A percentile compares a stretch with the other conserved stretches of the same genome.
Conservation (phyloP, 2,329 filamentous ascomycete genomes). For the Colletotrichum echinochloae region DNA sequence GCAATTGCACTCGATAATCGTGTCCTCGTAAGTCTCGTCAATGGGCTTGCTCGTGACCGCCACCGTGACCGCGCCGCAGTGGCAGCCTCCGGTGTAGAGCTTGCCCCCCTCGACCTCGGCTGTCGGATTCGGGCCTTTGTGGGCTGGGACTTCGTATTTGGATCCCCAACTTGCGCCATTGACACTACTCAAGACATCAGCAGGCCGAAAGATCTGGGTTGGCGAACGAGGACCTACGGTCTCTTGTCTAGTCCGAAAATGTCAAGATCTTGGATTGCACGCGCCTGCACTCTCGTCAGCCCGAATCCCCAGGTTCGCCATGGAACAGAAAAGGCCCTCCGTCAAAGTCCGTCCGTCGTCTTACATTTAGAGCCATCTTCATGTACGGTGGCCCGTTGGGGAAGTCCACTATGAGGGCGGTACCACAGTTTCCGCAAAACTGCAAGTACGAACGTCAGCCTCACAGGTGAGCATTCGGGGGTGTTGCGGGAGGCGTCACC, state of each 20-base stretch:
- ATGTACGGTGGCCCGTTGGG: slow-evolving; percentile 46
- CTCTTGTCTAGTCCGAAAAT: slow-evolving; percentile 53
- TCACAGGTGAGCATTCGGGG: background rate
- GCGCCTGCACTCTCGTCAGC: slow-evolving; percentile 48
- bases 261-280: slow-evolving; percentile 58
- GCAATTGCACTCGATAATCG: slow-evolving; percentile 61
- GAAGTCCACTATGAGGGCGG: slow-evolving; percentile 52
- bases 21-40: slow-evolving; percentile 50
- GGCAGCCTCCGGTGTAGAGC: slow-evolving; percentile 63
- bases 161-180: slow-evolving; percentile 52
- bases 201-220: background rate
- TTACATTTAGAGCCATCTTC: slow-evolving; percentile 57
- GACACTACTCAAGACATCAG: slow-evolving; percentile 47
- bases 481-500: slow-evolving; percentile 45
- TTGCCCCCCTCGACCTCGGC: slow-evolving; percentile 52
- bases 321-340: background rate
- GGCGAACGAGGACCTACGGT: slow-evolving; percentile 47
- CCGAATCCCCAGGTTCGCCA: background rate
- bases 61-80: slow-evolving; percentile 63
- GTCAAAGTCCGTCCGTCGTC: slow-evolving; percentile 32
- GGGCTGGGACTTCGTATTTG: slow-evolving; percentile 51
- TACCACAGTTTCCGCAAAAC: slow-evolving; percentile 67
- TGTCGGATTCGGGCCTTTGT: slow-evolving; percentile 56
- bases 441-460: slow-evolving; percentile 43
- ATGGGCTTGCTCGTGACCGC: slow-evolving; percentile 58